Conservation (phyloP, 176 grass and related monocot species). For the Hyparrhenia diplandra region DNA sequence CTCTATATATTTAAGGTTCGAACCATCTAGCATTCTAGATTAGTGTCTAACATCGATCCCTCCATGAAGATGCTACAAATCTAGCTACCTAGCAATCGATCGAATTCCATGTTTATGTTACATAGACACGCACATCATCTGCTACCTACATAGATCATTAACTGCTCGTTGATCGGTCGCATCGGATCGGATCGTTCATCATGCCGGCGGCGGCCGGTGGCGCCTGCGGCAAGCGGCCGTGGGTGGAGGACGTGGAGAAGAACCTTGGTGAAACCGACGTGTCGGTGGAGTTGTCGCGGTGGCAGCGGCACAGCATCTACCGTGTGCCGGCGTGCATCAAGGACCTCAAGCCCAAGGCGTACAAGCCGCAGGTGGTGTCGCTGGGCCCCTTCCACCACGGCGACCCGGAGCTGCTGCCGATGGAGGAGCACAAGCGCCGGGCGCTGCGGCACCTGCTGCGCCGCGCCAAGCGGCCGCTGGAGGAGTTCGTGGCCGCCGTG, state of each 20-base stretch:
- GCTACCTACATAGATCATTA: neutral
- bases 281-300: slow-evolving; percentile 35
- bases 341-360: slow-evolving; percentile 48
- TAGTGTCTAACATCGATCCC: neutral
- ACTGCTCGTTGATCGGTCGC: too few relatives aligned
- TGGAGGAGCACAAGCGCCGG: slow-evolving; percentile 80
- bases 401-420: slow-evolving; percentile 33
- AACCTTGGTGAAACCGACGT: slow-evolving; percentile 28
- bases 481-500: slow-evolving; percentile 37
- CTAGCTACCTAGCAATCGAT: neutral
- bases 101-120: neutral
- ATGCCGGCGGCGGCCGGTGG: neutral
- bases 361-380: slow-evolving; percentile 67
- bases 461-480: slow-evolving; percentile 25
- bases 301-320: slow-evolving; percentile 67
- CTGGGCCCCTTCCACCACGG: slow-evolving; percentile 70
- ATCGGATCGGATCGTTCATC: neutral
- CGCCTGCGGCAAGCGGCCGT: neutral
- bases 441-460: slow-evolving; percentile 69
- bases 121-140: neutral
- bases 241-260: slow-evolving; percentile 53
- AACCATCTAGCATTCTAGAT: neutral
- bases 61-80: neutral
- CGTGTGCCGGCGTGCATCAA: slow-evolving; percentile 73
- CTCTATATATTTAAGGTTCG: neutral